phyloP scores from a whole-genome alignment of 176 grass and related monocot genomes.

The Microstegium vimineum region DNA sequence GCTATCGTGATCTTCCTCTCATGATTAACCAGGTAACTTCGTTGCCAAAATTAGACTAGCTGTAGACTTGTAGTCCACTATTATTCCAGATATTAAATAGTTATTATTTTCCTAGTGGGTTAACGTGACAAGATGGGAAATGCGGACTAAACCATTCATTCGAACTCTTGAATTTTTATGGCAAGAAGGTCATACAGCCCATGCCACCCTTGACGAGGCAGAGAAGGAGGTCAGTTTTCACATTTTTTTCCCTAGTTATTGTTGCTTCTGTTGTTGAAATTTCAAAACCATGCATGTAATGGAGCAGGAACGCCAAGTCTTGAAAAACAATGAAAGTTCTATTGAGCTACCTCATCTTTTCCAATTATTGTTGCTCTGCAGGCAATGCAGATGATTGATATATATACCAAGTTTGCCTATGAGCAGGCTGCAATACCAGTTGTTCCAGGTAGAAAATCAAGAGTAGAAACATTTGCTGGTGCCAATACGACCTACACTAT shows the following conservation, averaged over 20 bases:
- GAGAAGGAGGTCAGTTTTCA: slow-evolving; percentile 73
- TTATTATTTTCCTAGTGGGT: slow-evolving; percentile 62
- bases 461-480: slow-evolving; percentile 88
- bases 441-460: slow-evolving; percentile 93
- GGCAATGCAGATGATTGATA: slow-evolving; percentile 96
- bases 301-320: neutral
- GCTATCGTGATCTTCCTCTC: slow-evolving; percentile 95
- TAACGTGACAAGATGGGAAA: slow-evolving; percentile 99
- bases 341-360: neutral
- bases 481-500: slow-evolving; percentile 88
- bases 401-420: slow-evolving; percentile 94
- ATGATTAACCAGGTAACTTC: slow-evolving; percentile 91
- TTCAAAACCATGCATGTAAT: slow-evolving; percentile 16
- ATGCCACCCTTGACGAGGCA: slow-evolving; percentile 88
- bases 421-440: slow-evolving; percentile 94
- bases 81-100: slow-evolving; percentile 14
- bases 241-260: slow-evolving; percentile 13
- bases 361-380: slow-evolving; percentile 36
- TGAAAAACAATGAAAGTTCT: slow-evolving; percentile 13
- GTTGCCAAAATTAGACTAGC: slow-evolving; percentile 10
- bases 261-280: neutral
- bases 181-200: slow-evolving; percentile 99
- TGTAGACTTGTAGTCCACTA: neutral
- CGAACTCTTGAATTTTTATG: slow-evolving; percentile 98
- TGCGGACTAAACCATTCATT: slow-evolving; percentile 97